phyloP scores from a whole-genome alignment of 2,329 filamentous ascomycete species.

The Monosporascus sp. region DNA sequence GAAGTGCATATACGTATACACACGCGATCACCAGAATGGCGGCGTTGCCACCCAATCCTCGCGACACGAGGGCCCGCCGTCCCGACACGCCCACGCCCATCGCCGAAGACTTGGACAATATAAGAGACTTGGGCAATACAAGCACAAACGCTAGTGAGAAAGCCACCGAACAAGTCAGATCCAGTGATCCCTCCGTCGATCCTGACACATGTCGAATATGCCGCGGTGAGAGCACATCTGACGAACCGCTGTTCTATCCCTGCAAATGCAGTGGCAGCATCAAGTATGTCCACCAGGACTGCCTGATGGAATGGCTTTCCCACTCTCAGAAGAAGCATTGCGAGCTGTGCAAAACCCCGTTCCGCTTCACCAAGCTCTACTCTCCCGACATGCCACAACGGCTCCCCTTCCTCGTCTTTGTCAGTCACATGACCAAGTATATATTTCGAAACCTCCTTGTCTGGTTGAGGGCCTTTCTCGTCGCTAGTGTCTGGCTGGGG shows the following conservation, averaged over 20 bases:
- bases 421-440: slow-evolving; percentile 73
- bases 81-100: background rate
- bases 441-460: slow-evolving; percentile 65
- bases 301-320: slow-evolving; percentile 96
- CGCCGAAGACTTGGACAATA: background rate
- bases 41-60: background rate
- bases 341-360: slow-evolving; percentile 97
- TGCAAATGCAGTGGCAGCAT: slow-evolving; percentile 99
- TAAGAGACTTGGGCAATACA: background rate
- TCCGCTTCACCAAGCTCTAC: slow-evolving; percentile 97
- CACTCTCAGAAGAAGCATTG: slow-evolving; percentile 99
- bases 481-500: slow-evolving; percentile 81
- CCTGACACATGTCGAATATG: slow-evolving; percentile 93
- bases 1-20: no score
- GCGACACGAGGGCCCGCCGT: background rate
- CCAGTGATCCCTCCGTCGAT: slow-evolving; percentile 8
- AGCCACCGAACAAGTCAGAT: background rate
- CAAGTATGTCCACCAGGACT: slow-evolving; percentile 96
- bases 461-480: slow-evolving; percentile 74
- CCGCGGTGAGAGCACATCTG: slow-evolving; percentile 74
- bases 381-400: slow-evolving; percentile 85
- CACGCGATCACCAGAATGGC: background rate
- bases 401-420: slow-evolving; percentile 75
- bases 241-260: slow-evolving; percentile 90
- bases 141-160: background rate